Conservation (phyloP, 1,284 basidiomycete species). For the Rhodotorula sp. region DNA sequence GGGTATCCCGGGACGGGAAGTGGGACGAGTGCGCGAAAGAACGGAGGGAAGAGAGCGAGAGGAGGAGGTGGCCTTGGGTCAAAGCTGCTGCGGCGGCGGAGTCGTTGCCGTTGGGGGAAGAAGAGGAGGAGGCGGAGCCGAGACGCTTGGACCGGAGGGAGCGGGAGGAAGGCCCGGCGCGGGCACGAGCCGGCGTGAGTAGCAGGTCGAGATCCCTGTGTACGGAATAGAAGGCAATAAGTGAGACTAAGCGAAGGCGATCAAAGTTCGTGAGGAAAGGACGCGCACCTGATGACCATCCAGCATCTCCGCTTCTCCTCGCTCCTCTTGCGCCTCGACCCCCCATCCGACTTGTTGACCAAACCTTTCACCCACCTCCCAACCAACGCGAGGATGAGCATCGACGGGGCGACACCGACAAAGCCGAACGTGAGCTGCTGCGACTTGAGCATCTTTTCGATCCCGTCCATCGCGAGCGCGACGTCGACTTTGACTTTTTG, state of each 20-base stretch:
- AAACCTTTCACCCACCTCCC: slow-evolving; percentile 54
- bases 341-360: slow-evolving; percentile 17
- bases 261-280: too few relatives aligned
- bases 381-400: slow-evolving; percentile 68
- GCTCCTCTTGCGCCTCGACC: slow-evolving; percentile 47
- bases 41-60: slow-evolving; percentile 51
- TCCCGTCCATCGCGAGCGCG: slow-evolving; percentile 76
- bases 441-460: slow-evolving; percentile 88
- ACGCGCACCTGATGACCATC: slow-evolving; percentile 50
- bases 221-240: too few relatives aligned
- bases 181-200: slow-evolving; percentile 42
- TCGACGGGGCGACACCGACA: slow-evolving; percentile 85
- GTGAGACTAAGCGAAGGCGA: too few relatives aligned
- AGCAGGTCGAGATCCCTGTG: slow-evolving; percentile 47
- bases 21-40: slow-evolving; percentile 48
- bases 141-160: neutral
- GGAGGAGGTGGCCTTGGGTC: slow-evolving; percentile 55
- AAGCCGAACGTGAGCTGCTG: slow-evolving; percentile 97
- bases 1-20: slow-evolving; percentile 46
- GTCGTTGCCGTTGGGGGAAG: slow-evolving; percentile 41
- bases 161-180: neutral
- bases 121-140: neutral
- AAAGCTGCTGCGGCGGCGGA: slow-evolving; percentile 47
- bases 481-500: slow-evolving; percentile 98
- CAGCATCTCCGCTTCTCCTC: slow-evolving; percentile 50